Conservation (phyloP, 2,329 filamentous ascomycete species). For the Fusarium sp. region DNA sequence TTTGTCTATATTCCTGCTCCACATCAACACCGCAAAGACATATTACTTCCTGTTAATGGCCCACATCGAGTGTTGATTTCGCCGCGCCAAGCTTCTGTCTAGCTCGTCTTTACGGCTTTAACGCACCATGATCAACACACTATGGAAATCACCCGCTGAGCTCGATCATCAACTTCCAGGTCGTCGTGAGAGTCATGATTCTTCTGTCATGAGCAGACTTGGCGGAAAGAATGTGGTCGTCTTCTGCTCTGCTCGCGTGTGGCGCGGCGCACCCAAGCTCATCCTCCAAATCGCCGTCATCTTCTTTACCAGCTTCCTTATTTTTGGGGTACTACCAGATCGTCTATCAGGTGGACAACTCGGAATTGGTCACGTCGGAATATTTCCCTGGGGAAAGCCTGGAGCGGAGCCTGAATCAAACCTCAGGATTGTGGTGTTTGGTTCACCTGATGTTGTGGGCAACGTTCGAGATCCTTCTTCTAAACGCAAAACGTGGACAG, state of each 20-base stretch:
- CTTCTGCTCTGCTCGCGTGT: constrained; percentile 58
- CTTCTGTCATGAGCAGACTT: constrained; percentile 39
- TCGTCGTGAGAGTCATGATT: constrained; percentile 35
- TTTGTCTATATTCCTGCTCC: background rate
- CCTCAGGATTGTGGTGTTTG: constrained; percentile 65
- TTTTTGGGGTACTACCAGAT: constrained; percentile 46
- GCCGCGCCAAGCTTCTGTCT: background rate
- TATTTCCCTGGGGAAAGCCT: constrained; percentile 39
- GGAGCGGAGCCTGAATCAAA: constrained; percentile 47
- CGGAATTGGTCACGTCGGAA: constrained; percentile 43
- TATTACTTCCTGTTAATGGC: constrained; percentile 17
- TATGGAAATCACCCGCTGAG: constrained; percentile 43
- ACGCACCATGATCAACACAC: constrained; percentile 42
- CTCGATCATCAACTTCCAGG: constrained; percentile 40
- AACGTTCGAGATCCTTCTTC: constrained; percentile 51
- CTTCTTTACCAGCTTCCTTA: constrained; percentile 47
- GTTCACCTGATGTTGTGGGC: constrained; percentile 61
- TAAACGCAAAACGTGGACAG: constrained; percentile 58
- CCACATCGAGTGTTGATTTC: constrained; percentile 5
- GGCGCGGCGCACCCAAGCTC: constrained; percentile 53
- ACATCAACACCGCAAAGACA: constrained; percentile 3
- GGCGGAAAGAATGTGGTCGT: constrained; percentile 51
- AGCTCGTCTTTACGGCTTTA: background rate
- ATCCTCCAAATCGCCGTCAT: constrained; percentile 47
- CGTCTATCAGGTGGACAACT: constrained; percentile 41